Evolutionary conservation across 495 filamentous ascomycete species (phyloP).

Genomic region (Hyaloscypha finlandica): DNA sequence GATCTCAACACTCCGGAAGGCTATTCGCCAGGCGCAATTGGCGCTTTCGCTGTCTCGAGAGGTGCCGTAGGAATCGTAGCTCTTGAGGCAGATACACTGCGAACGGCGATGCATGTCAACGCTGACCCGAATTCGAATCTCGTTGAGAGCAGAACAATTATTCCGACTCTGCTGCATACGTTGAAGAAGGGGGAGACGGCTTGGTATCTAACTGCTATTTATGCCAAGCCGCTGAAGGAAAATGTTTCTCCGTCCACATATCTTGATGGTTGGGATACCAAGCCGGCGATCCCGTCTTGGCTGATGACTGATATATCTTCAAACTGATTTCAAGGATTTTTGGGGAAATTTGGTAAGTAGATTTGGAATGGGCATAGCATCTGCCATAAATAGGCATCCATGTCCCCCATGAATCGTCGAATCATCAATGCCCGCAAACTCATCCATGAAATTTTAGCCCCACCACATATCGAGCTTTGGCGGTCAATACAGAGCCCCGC

Average conservation of each 20-base stretch:
- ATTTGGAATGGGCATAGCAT: background rate
- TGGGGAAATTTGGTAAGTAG: background rate
- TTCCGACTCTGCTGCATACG: constrained; percentile 64
- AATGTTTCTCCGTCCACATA: constrained; percentile 39
- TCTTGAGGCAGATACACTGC: constrained; percentile 40
- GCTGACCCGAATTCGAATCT: constrained; percentile 80
- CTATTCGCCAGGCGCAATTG: constrained; percentile 47
- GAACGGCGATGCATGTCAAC: constrained; percentile 59
- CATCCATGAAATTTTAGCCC: too few relatives aligned
- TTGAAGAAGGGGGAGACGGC: constrained; percentile 45
- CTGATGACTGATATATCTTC: constrained; percentile 47
- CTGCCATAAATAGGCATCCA: background rate
- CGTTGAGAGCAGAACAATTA: constrained; percentile 65
- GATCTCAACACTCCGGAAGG: constrained; percentile 58
- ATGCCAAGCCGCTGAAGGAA: constrained; percentile 45
- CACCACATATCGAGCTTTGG: too few relatives aligned
- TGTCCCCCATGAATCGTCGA: background rate
- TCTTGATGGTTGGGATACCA: constrained; percentile 55
- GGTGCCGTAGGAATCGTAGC: constrained; percentile 73
- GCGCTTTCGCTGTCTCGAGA: constrained; percentile 64
- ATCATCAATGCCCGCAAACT: background rate
- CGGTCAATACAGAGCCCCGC: too few relatives aligned
- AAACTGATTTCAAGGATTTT: background rate
- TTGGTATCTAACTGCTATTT: constrained; percentile 54
- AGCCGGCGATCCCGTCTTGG: constrained; percentile 57